phyloP scores from a whole-genome alignment of 2,329 filamentous ascomycete species.

The Claviceps sp. region DNA sequence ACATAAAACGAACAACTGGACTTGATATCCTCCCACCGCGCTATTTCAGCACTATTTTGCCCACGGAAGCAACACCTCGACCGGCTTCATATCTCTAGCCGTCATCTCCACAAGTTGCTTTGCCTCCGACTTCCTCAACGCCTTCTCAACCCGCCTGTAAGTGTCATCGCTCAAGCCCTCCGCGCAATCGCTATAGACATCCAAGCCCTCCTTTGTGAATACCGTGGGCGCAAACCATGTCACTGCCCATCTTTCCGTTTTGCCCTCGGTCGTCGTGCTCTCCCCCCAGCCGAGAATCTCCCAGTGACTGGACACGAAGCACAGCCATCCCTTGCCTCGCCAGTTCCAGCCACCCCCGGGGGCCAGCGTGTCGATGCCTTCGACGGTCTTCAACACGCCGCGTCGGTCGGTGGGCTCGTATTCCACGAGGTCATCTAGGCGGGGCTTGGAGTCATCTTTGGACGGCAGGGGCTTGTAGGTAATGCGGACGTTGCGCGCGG shows the following conservation, averaged over 20 bases:
- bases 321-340: conserved; percentile 64
- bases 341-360: conserved; percentile 48
- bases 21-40: not conserved
- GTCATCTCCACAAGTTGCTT: conserved; percentile 39
- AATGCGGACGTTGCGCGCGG: conserved; percentile 67
- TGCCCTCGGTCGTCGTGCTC: conserved; percentile 23
- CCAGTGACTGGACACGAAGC: conserved; percentile 64
- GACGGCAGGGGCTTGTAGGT: conserved; percentile 48
- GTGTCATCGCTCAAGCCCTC: conserved; percentile 47
- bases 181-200: conserved; percentile 56
- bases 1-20: not conserved
- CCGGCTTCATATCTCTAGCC: conserved; percentile 33
- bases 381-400: conserved; percentile 43
- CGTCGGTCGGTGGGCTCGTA: conserved; percentile 44
- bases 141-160: conserved; percentile 40
- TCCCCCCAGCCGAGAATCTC: conserved; percentile 68
- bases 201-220: conserved; percentile 71
- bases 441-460: conserved; percentile 23
- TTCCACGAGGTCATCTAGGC: conserved; percentile 59
- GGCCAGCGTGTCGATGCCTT: conserved; percentile 46
- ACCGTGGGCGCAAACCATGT: conserved; percentile 75
- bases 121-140: conserved; percentile 32
- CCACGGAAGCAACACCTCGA: conserved; percentile 41
- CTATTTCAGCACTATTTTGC: conserved; percentile 12
- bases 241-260: conserved; percentile 54